Evolutionary conservation across 208 protist genomes (phyloP).

Genomic region (Crithidia expoeki): DNA sequence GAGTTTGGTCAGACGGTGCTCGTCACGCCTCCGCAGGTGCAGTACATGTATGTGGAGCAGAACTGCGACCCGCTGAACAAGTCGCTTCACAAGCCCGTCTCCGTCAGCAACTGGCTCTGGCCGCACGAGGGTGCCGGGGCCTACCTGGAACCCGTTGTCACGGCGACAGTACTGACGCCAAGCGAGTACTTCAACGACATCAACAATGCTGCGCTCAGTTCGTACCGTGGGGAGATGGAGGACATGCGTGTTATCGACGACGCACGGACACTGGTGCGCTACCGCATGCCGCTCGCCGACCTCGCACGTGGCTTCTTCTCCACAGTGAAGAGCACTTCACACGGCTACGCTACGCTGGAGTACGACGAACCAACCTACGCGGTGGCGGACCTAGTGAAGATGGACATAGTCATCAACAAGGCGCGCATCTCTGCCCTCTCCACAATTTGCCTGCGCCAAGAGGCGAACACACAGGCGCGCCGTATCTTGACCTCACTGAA

Average conservation of each 20-base stretch:
- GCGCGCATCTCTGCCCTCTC: slow-evolving; percentile 92
- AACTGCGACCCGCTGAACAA: slow-evolving; percentile 37
- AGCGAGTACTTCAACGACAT: slow-evolving; percentile 88
- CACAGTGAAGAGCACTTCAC: slow-evolving; percentile 89
- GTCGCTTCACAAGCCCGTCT: slow-evolving; percentile 45
- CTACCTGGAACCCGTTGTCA: slow-evolving; percentile 93
- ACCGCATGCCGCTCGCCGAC: slow-evolving; percentile 94
- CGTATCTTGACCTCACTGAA: slow-evolving; percentile 87
- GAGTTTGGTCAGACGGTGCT: slow-evolving; percentile 94
- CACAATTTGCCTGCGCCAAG: slow-evolving; percentile 78
- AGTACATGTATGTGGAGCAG: slow-evolving; percentile 80
- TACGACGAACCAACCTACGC: slow-evolving; percentile 94
- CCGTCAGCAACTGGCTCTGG: slow-evolving; percentile 85
- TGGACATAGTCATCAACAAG: slow-evolving; percentile 93
- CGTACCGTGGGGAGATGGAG: slow-evolving; percentile 72
- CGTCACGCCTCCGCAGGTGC: slow-evolving; percentile 94
- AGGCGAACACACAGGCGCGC: slow-evolving; percentile 63
- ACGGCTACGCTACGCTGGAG: slow-evolving; percentile 95
- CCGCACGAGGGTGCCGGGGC: slow-evolving; percentile 78
- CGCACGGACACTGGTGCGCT: slow-evolving; percentile 68
- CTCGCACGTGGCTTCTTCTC: slow-evolving; percentile 96
- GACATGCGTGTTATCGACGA: slow-evolving; percentile 85
- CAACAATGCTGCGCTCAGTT: slow-evolving; percentile 68
- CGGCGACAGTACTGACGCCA: slow-evolving; percentile 90
- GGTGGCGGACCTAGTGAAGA: slow-evolving; percentile 89